These are phyloP conservation scores for Eustoma russellianum DNA, from an alignment of 257 asterid species.

Conservation along the genomic window DNA sequence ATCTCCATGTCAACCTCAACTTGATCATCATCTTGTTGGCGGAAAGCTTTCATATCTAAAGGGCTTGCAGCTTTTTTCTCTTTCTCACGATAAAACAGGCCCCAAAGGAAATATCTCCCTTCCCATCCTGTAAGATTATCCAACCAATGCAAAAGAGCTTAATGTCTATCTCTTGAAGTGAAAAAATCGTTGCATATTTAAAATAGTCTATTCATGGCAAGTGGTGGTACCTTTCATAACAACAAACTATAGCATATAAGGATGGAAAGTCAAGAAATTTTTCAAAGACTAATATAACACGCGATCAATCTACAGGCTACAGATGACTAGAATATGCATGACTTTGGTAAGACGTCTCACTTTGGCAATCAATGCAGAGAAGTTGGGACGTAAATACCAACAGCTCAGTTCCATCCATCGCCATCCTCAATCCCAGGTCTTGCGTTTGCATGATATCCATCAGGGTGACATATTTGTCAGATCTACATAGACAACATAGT, in stretches of 20 bases:
- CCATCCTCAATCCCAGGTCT: slow-evolving; percentile 40
- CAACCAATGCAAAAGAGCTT: neutral
- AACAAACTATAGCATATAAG: too few species aligned
- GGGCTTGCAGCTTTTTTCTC: neutral
- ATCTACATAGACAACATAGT: slow-evolving; percentile 21
- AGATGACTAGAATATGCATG: too few species aligned
- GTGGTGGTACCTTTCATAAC: too few species aligned
- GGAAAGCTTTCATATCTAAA: neutral
- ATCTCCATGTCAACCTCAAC: slow-evolving; percentile 45
- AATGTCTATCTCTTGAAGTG: too few species aligned
- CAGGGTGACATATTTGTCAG: slow-evolving; percentile 27
- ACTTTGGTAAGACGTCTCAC: slow-evolving; percentile 23
- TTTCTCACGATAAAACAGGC: slow-evolving; percentile 35
- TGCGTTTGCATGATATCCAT: slow-evolving; percentile 26
- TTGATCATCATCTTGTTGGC: slow-evolving; percentile 2
- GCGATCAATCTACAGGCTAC: too few species aligned
- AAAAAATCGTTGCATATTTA: too few species aligned
- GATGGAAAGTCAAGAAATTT: too few species aligned
- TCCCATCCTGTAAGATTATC: slow-evolving; percentile 35
- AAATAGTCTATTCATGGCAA: too few species aligned
- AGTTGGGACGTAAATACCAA: slow-evolving; percentile 51
- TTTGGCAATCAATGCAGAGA: slow-evolving; percentile 37
- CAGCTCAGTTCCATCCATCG: slow-evolving; percentile 46
- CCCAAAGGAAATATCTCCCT: slow-evolving; percentile 58
- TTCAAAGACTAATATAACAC: too few species aligned